phyloP scores from a whole-genome alignment of 169 alveolate species.

The Plasmodium yoelii region DNA sequence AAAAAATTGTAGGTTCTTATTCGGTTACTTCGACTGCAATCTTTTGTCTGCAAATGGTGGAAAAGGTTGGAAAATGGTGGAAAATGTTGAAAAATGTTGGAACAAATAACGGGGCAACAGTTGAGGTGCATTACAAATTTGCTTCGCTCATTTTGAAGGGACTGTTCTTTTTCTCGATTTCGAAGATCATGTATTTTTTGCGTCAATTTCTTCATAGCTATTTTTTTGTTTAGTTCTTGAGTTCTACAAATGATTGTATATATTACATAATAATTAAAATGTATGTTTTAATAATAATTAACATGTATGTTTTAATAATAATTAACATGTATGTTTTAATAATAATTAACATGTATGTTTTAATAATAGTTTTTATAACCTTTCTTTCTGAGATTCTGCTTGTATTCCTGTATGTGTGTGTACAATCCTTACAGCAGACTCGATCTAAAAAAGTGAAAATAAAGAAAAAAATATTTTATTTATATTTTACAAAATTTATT shows the following conservation, averaged over 20 bases:
- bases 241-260: conserved; percentile 15
- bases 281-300: no score
- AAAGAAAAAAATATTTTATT: no score
- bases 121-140: conserved; percentile 24
- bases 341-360: no score
- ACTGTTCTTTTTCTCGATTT: conserved; percentile 11
- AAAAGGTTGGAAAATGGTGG: no score
- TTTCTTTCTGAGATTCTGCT: conserved; percentile 57
- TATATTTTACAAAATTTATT: no score
- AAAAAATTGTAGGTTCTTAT: conserved; percentile 66
- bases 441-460: conserved; percentile 15
- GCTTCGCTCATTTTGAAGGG: conserved; percentile 30
- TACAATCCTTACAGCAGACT: conserved; percentile 59
- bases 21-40: conserved; percentile 36
- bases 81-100: no score
- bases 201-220: conserved; percentile 60
- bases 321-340: no score
- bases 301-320: no score
- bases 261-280: no score
- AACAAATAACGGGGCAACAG: neutral
- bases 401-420: conserved; percentile 43
- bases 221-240: conserved; percentile 68
- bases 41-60: conserved; percentile 46
- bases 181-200: conserved; percentile 12
- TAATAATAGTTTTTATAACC: conserved; percentile 20